A percentile compares a stretch with the other conserved stretches of the same genome.
These are phyloP conservation scores for Nitzschia sp. DNA, from an alignment of 108 stramenopile genomes.

Conservation along the genomic window DNA sequence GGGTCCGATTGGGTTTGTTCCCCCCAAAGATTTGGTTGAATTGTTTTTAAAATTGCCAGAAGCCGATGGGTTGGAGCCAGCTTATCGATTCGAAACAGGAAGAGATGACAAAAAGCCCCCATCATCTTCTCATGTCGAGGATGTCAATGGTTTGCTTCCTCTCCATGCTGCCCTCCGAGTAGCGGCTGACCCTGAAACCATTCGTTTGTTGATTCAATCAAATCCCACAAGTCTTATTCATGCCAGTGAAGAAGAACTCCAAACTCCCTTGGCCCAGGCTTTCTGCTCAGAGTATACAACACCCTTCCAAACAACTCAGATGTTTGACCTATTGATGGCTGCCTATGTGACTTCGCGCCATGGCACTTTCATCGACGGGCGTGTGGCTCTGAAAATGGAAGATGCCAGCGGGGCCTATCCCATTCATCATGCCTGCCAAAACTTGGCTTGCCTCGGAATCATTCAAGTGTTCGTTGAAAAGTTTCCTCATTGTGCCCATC, in stretches of 20 bases:
- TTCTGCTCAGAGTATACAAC: constrained; percentile 37
- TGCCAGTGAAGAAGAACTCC: constrained; percentile 46
- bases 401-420: constrained; percentile 68
- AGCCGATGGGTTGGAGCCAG: constrained; percentile 27
- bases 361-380: constrained; percentile 50
- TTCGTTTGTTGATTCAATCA: constrained; percentile 39
- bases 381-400: constrained; percentile 56
- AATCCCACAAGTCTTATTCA: constrained; percentile 51
- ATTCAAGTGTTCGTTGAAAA: constrained; percentile 46
- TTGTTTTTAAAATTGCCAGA: constrained; percentile 43
- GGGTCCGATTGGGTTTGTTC: constrained; percentile 37
- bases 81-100: constrained; percentile 10
- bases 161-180: constrained; percentile 46
- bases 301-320: constrained; percentile 33
- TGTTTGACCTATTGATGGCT: constrained; percentile 39
- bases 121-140: constrained; percentile 42
- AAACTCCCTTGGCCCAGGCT: constrained; percentile 48
- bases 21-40: constrained; percentile 38
- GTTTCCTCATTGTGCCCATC: constrained; percentile 50
- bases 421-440: constrained; percentile 69
- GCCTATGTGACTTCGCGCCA: constrained; percentile 41
- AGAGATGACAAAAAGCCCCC: constrained; percentile 1
- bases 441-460: constrained; percentile 52
- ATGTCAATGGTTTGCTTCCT: constrained; percentile 41
- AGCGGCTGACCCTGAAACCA: constrained; percentile 29